Conservation (phyloP, 2,329 filamentous ascomycete species). For the Zasmidium angulare region DNA sequence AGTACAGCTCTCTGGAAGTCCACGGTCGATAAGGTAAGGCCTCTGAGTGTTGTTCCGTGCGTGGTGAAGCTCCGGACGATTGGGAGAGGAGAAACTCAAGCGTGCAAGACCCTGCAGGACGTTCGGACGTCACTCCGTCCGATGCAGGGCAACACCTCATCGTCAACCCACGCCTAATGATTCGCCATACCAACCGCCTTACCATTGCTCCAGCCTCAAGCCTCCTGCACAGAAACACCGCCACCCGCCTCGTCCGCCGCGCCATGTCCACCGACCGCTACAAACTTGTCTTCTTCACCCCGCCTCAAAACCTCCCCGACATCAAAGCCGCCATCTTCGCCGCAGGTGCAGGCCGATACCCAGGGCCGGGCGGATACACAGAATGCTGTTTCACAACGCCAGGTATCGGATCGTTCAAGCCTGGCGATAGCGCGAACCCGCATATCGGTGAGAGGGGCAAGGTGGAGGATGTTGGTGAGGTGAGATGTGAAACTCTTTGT, state of each 20-base stretch:
- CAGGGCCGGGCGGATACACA: slow-evolving; percentile 43
- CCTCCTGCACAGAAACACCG: background rate
- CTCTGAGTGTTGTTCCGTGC: no score
- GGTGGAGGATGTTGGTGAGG: slow-evolving; percentile 61
- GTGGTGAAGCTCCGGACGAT: no score
- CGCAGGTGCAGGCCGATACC: slow-evolving; percentile 46
- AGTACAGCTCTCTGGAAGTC: no score
- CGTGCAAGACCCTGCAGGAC: no score
- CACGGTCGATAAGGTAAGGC: no score
- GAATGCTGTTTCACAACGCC: slow-evolving; percentile 43
- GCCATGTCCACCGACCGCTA: slow-evolving; percentile 24
- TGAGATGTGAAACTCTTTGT: slow-evolving; percentile 63
- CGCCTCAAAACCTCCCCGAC: slow-evolving; percentile 36
- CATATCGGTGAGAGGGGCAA: slow-evolving; percentile 59
- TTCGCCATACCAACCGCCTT: no score
- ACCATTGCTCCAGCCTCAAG: background rate
- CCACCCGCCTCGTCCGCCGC: background rate
- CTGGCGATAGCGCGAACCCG: slow-evolving; percentile 61
- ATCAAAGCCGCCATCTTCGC: slow-evolving; percentile 48
- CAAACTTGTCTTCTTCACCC: slow-evolving; percentile 50
- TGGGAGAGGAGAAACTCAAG: no score
- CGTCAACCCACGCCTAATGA: no score
- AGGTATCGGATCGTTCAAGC: slow-evolving; percentile 67
- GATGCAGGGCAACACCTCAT: no score
- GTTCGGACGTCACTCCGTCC: no score